phyloP scores from a whole-genome alignment of 1,284 basidiomycete genomes.

The Wolfiporia cocos region DNA sequence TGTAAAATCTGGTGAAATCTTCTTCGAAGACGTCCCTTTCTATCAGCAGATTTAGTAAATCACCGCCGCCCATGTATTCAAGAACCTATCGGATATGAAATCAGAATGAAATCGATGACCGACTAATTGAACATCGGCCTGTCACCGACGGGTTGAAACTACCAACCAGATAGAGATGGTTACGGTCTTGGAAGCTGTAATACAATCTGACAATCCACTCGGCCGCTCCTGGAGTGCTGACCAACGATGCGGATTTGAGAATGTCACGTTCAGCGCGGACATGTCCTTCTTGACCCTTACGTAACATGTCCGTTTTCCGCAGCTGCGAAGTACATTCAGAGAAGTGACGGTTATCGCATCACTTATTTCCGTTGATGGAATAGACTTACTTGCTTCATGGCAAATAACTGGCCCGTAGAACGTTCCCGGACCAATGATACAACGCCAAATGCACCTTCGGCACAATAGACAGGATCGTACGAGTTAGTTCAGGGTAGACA shows the following conservation, averaged over 20 bases:
- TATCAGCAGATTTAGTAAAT: constrained; percentile 92
- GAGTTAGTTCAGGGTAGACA: too few species aligned
- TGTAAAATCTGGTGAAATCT: constrained; percentile 91
- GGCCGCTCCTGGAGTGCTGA: constrained; percentile 61
- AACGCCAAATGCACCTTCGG: constrained; percentile 87
- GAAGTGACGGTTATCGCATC: neutral
- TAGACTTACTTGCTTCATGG: constrained; percentile 87
- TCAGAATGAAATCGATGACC: constrained; percentile 52
- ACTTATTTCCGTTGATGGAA: constrained; percentile 11
- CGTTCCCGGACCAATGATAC: constrained; percentile 88
- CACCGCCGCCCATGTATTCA: constrained; percentile 95
- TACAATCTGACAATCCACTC: constrained; percentile 93
- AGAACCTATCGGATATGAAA: constrained; percentile 58
- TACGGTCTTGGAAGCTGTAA: constrained; percentile 90
- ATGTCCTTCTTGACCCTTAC: constrained; percentile 97
- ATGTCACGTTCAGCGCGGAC: constrained; percentile 89
- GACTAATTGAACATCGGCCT: too few species aligned
- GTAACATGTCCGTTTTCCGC: constrained; percentile 94
- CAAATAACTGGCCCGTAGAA: constrained; percentile 76
- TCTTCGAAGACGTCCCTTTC: constrained; percentile 93
- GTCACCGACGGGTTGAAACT: too few species aligned
- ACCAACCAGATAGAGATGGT: constrained; percentile 90
- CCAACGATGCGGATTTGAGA: constrained; percentile 74
- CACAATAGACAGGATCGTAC: constrained; percentile 8
- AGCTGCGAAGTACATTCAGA: constrained; percentile 43